Conservation (phyloP, 805 yeast species). For the Pichia rugopelliculosa region DNA sequence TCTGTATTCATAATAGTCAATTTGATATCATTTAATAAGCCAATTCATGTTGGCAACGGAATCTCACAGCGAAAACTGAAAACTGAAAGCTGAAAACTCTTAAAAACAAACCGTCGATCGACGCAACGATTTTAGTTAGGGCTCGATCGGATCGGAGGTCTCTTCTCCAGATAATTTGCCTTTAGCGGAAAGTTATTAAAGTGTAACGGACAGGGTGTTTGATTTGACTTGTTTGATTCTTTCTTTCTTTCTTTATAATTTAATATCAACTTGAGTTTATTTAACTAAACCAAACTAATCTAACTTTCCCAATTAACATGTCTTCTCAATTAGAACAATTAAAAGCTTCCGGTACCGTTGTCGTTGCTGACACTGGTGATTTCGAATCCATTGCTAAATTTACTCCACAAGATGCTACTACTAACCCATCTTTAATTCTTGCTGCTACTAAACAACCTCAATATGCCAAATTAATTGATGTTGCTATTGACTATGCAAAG, state of each 20-base stretch:
- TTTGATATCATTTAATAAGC: no score
- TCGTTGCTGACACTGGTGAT: constrained; percentile 98
- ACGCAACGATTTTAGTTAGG: background rate
- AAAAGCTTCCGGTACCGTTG: constrained; percentile 91
- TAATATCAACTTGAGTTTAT: no score
- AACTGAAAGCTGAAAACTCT: no score
- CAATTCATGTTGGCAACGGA: background rate
- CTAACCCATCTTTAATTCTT: constrained; percentile 94
- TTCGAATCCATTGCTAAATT: constrained; percentile 95
- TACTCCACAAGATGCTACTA: constrained; percentile 98
- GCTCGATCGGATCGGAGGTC: background rate
- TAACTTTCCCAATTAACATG: constrained; percentile 12
- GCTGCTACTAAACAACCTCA: constrained; percentile 91
- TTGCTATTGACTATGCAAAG: constrained; percentile 83
- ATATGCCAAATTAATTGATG: constrained; percentile 83
- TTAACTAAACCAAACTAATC: background rate
- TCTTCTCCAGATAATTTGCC: background rate
- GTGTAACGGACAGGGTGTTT: no score
- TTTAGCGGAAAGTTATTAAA: no score
- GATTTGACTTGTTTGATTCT: no score
- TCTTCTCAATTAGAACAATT: constrained; percentile 88
- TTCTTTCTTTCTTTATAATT: no score
- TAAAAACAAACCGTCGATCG: no score
- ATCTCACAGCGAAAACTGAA: no score
- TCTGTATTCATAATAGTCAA: no score